A percentile compares a stretch with the other conserved stretches of the same genome.
These are phyloP conservation scores for Lineolata rhizophorae DNA, from an alignment of 495 filamentous ascomycete species.

Conservation along the genomic window DNA sequence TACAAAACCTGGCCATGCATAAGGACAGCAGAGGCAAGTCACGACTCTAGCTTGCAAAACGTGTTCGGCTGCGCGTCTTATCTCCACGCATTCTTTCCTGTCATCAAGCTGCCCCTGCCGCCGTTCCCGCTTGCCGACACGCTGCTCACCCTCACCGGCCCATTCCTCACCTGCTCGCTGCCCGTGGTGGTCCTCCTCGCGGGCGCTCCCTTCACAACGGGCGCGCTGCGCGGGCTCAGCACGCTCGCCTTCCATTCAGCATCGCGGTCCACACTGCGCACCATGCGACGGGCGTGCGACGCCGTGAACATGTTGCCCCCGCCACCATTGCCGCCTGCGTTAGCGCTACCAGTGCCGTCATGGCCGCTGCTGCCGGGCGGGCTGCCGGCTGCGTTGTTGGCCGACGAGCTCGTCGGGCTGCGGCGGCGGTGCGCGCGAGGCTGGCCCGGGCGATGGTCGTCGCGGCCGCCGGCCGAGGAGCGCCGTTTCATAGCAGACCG, in stretches of 20 bases:
- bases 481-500: constrained; percentile 38
- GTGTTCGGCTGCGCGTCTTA: too few relatives aligned
- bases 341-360: too few relatives aligned
- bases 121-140: not conserved
- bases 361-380: too few relatives aligned
- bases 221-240: constrained; percentile 40
- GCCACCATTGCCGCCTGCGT: constrained; percentile 32
- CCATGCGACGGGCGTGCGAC: constrained; percentile 47
- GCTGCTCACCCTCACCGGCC: constrained; percentile 9
- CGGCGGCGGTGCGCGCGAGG: constrained; percentile 35
- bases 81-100: constrained; percentile 5
- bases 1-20: too few relatives aligned
- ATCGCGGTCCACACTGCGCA: constrained; percentile 42
- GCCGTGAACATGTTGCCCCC: constrained; percentile 45
- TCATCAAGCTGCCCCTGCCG: constrained; percentile 3
- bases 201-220: constrained; percentile 35
- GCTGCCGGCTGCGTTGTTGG: constrained; percentile 14
- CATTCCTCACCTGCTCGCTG: constrained; percentile 3
- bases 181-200: constrained; percentile 9
- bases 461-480: constrained; percentile 15
- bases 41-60: too few relatives aligned
- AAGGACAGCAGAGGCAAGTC: too few relatives aligned
- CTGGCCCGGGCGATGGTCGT: too few relatives aligned
- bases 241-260: constrained; percentile 30
- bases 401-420: constrained; percentile 27